Evolutionary conservation across 2,329 filamentous ascomycete genomes (phyloP), one percentile per base, ranked within the genome.

Genomic region (Ambrosiella cleistominuta): DNA sequence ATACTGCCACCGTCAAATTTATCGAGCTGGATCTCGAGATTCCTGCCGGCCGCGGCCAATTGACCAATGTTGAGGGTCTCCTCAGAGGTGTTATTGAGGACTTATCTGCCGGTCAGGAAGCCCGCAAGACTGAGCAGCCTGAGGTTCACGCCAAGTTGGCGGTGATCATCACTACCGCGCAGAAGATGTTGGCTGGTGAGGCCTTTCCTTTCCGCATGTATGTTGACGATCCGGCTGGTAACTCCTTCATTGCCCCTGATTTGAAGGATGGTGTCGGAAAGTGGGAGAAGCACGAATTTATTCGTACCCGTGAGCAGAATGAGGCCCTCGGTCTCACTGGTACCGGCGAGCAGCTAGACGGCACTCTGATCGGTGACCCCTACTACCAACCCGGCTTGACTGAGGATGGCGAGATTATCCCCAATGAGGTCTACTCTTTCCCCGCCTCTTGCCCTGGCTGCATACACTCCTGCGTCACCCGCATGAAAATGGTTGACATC

Each of bases 401-500:
- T 35, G 68, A 69, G 3, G 80, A 85, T 49, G 84, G 87, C 37
- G 85, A 95, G n/a, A 93, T 97, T 65, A 77, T 93, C 53, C 88
- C 86, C 63, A 86, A 95, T 68, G 85, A 95, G 69, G 86, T 96
- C 36, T 97, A 97, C 74, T 83, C 82, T 60, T 93, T 98, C 72
- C 91, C 91, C 2, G 85, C 90, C 6, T 86, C 82, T 60, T 98
- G 93, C 70, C 93, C 93, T 0, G 91, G 88, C 62, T 98, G 93
- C 75, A 83, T 83, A 66, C 86, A 86, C 70, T 74, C 81, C 3
- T 96, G 90, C 71, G 82, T 82, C 3, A 95, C 94, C 8, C 90
- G 95, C 70, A 96, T 96, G 88, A 95, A 96, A 75, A 95, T 95
- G 84, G 88, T 97, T 59, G 88, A 95, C 66, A 96, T 98, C 62